phyloP scores from a whole-genome alignment of 106 monocot species.

The Iris macrosiphon region DNA sequence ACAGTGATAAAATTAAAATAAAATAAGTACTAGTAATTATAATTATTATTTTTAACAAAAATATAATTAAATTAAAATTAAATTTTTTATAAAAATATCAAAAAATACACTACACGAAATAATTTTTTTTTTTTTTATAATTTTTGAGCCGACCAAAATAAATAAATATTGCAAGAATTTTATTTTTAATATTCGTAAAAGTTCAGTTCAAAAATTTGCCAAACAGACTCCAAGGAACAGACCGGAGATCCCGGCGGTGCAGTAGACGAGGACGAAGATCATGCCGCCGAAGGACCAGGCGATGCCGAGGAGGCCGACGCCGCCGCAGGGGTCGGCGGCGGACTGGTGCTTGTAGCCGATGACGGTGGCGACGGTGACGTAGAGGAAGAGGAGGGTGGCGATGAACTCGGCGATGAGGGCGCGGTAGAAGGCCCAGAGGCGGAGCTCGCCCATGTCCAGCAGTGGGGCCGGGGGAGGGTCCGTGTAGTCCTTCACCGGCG shows the following conservation, averaged over 20 bases:
- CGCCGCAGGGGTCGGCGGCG: slow-evolving; percentile 7
- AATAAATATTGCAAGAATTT: no score
- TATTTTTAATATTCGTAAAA: no score
- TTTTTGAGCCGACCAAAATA: no score
- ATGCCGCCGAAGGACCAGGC: slow-evolving; percentile 23
- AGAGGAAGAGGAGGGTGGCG: slow-evolving; percentile 13
- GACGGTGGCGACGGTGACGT: slow-evolving; percentile 17
- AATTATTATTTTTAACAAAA: no score
- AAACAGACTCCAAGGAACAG: background rate
- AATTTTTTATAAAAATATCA: no score
- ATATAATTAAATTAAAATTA: no score
- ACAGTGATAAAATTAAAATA: no score
- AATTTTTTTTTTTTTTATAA: no score
- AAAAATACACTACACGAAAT: no score
- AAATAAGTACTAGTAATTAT: no score
- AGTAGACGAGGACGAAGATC: slow-evolving; percentile 26
- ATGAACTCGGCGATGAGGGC: slow-evolving; percentile 19
- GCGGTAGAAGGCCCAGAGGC: slow-evolving; percentile 19
- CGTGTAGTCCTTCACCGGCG: slow-evolving; percentile 9
- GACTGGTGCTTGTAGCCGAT: slow-evolving; percentile 16
- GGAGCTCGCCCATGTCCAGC: slow-evolving; percentile 16
- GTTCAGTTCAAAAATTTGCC: no score
- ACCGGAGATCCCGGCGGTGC: slow-evolving; percentile 23
- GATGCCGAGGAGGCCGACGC: slow-evolving; percentile 16
- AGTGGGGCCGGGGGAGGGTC: slow-evolving; percentile 19